Evolutionary conservation across 306 rosid species (phyloP).

Genomic region (Castanospermum australe): DNA sequence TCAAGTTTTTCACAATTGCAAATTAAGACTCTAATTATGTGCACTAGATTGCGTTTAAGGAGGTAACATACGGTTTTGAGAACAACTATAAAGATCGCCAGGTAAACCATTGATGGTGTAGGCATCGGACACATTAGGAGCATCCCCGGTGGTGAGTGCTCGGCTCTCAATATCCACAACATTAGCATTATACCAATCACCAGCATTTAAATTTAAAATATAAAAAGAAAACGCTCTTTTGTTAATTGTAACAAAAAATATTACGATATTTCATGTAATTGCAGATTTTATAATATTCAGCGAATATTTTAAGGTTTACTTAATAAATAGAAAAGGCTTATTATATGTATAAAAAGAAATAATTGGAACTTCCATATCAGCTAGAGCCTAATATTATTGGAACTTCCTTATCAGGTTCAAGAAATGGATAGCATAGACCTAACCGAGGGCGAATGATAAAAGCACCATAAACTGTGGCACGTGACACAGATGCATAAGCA

Average conservation of each 20-base stretch:
- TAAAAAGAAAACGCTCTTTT: too few species aligned
- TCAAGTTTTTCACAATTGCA: not conserved
- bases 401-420: slow-evolving; percentile 37
- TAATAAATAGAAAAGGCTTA: too few species aligned
- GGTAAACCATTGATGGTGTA: slow-evolving; percentile 62
- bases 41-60: not conserved
- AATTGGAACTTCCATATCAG: too few species aligned
- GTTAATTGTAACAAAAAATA: not conserved
- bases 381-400: slow-evolving; percentile 50
- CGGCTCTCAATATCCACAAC: slow-evolving; percentile 41
- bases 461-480: slow-evolving; percentile 62
- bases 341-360: too few species aligned
- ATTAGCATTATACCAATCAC: slow-evolving; percentile 62
- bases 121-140: slow-evolving; percentile 37
- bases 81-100: slow-evolving; percentile 51
- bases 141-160: slow-evolving; percentile 27
- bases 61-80: slow-evolving; percentile 19
- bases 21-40: not conserved
- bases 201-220: not conserved
- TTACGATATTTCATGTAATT: not conserved
- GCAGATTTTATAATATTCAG: not conserved
- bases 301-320: too few species aligned
- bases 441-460: slow-evolving; percentile 48
- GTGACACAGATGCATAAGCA: slow-evolving; percentile 52
- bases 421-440: slow-evolving; percentile 31